These are phyloP conservation scores for Chalaropsis ovoidea DNA, from an alignment of 2,329 filamentous ascomycete species.

Conservation along the genomic window DNA sequence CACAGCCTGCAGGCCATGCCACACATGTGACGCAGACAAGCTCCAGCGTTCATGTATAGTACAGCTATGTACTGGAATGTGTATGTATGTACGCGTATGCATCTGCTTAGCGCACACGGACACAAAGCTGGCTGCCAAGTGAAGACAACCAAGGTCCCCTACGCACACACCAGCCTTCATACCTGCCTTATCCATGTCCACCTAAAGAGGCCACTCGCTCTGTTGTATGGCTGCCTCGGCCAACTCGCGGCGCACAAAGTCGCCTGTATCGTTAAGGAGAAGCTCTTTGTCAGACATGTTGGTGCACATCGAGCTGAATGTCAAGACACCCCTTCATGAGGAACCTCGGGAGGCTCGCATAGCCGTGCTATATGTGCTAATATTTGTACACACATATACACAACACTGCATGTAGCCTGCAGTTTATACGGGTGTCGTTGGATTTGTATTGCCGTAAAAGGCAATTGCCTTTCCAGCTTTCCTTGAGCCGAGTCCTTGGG, in stretches of 20 bases:
- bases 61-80: no score
- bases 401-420: not conserved
- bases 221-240: not conserved
- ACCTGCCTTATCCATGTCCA: not conserved
- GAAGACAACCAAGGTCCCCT: not conserved
- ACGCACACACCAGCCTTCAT: not conserved
- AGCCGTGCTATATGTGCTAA: not conserved
- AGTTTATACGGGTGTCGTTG: not conserved
- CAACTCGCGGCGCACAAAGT: not conserved
- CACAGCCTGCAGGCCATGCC: not conserved
- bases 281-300: not conserved
- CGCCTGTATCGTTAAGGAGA: not conserved
- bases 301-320: constrained; percentile 1
- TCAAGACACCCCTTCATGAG: not conserved
- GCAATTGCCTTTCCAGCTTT: not conserved
- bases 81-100: not conserved
- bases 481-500: not conserved
- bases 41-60: not conserved
- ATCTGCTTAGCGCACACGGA: not conserved
- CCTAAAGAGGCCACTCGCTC: not conserved
- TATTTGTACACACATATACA: not conserved
- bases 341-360: not conserved
- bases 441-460: not conserved
- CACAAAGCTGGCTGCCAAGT: not conserved
- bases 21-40: not conserved